A percentile compares a stretch with the other conserved stretches of the same genome.
Conservation (phyloP, 805 yeast species). For the Novakomyces olei region DNA sequence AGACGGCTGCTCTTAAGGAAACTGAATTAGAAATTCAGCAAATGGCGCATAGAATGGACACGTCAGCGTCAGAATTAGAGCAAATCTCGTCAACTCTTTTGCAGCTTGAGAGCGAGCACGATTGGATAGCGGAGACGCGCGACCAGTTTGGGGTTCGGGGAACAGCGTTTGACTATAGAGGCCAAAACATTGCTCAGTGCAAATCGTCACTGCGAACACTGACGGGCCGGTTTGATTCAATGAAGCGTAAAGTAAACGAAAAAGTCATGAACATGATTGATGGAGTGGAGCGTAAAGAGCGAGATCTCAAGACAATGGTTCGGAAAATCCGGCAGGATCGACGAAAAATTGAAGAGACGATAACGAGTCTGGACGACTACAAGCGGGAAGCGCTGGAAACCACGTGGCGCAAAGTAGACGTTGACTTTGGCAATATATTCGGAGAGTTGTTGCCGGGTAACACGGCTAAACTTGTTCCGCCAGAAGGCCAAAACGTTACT, state of each 20-base stretch:
- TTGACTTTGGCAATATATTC: slow-evolving; percentile 77
- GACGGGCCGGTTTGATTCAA: slow-evolving; percentile 35
- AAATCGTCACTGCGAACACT: slow-evolving; percentile 35
- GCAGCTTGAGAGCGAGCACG: slow-evolving; percentile 31
- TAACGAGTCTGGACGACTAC: slow-evolving; percentile 60
- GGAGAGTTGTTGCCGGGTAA: slow-evolving; percentile 74
- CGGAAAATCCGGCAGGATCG: slow-evolving; percentile 75
- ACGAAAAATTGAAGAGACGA: slow-evolving; percentile 70
- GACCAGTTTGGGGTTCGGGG: slow-evolving; percentile 18
- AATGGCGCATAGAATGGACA: slow-evolving; percentile 14
- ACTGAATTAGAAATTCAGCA: slow-evolving; percentile 12
- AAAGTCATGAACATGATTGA: slow-evolving; percentile 83
- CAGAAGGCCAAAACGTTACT: slow-evolving; percentile 60
- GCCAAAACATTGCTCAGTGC: slow-evolving; percentile 33
- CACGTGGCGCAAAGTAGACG: slow-evolving; percentile 71
- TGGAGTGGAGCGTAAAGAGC: slow-evolving; percentile 72
- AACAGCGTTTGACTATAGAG: slow-evolving; percentile 15
- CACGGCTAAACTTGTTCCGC: slow-evolving; percentile 69
- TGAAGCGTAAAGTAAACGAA: slow-evolving; percentile 64
- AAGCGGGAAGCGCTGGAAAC: slow-evolving; percentile 60
- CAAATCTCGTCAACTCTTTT: slow-evolving; percentile 16
- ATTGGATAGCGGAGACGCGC: slow-evolving; percentile 52
- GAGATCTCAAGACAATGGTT: slow-evolving; percentile 54
- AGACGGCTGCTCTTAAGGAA: slow-evolving; percentile 13
- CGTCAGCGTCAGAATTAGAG: slow-evolving; percentile 10